Base-by-base conservation (phyloP, 352 stramenopile genomes). In the Phytophthora parvispora region DNA sequence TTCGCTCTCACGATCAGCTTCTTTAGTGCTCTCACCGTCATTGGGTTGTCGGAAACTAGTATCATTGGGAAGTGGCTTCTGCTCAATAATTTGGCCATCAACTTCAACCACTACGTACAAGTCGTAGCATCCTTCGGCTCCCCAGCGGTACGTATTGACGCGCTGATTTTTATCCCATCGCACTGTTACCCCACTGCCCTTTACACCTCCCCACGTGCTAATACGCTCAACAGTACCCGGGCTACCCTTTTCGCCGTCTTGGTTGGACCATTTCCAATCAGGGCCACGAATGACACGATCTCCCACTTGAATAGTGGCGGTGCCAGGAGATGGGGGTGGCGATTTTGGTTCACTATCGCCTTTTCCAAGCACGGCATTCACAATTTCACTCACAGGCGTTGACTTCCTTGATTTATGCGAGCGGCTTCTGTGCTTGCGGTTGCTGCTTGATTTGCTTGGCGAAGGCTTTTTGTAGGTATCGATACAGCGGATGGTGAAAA, bases 141-240 rank as follows among this genome's bases (percentile, higher is more conserved):
- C 87, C 87, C 87, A 95, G 27, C 87, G 72, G 64, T 95, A 95
- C 16, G 87, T 95, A 56, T 95, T 95, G 55, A 93, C 84, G n/a
- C 87, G 82, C 29, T 92, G 83, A 29, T 89, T 92, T 42, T 92
- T 93, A 70, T 93, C 87, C 87, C 87, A 95, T 25, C 87, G 77
- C 25, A 95, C 87, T 16, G 87, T 95, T 48, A 95, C 83, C 9
- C 87, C 87, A 57, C 84, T 93, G 16, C 83, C 84, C 75, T 91
- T 86, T 9, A 93, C 77, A 18, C 84, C 84, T 63, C 87, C 87
- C 87, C 87, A 95, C 2, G 85, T 91, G 36, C 81, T 92, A 51
- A 93, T 92, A 36, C 86, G 78, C 49, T 93, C 85, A 16, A 95
- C 87, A 5, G 83, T 95, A n/a, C 87, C 87, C 6, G 71, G 59